Evolutionary conservation across 768 basidiomycete genomes (phyloP).

Genomic region (Macrolepiota dolichaula): DNA sequence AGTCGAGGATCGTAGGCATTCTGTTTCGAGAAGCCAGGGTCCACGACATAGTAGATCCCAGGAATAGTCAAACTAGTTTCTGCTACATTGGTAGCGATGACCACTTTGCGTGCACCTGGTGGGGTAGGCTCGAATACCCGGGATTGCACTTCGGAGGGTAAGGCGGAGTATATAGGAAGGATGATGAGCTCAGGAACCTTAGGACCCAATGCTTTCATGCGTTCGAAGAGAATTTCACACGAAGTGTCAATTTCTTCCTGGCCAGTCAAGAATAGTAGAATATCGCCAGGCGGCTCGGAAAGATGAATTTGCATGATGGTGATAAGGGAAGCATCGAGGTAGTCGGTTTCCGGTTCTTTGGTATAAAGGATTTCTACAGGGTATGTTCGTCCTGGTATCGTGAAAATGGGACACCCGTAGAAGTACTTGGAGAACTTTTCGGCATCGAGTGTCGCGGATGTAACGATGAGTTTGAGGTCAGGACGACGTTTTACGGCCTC

Average conservation of each 20-base stretch:
- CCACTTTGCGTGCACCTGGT: slow-evolving; percentile 96
- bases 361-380: slow-evolving; percentile 98
- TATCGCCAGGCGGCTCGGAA: slow-evolving; percentile 94
- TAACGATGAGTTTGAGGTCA: slow-evolving; percentile 96
- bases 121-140: slow-evolving; percentile 98
- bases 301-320: slow-evolving; percentile 99
- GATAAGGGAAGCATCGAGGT: slow-evolving; percentile 96
- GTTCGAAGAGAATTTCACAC: slow-evolving; percentile 95
- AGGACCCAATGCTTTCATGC: slow-evolving; percentile 98
- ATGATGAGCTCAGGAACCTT: slow-evolving; percentile 97
- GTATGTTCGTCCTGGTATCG: slow-evolving; percentile 99
- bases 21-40: slow-evolving; percentile 98
- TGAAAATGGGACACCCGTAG: slow-evolving; percentile 98
- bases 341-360: slow-evolving; percentile 96
- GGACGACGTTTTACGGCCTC: slow-evolving; percentile 94
- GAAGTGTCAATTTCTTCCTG: slow-evolving; percentile 99
- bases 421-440: slow-evolving; percentile 99
- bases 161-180: slow-evolving; percentile 95
- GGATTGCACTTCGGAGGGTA: slow-evolving; percentile 97
- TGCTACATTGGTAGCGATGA: slow-evolving; percentile 99
- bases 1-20: slow-evolving; percentile 96
- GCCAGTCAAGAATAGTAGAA: slow-evolving; percentile 96
- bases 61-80: slow-evolving; percentile 98
- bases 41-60: slow-evolving; percentile 98
- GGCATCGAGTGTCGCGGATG: slow-evolving; percentile 97